phyloP scores from a whole-genome alignment of 176 grass and related monocot genomes.

The Chloris gayana region DNA sequence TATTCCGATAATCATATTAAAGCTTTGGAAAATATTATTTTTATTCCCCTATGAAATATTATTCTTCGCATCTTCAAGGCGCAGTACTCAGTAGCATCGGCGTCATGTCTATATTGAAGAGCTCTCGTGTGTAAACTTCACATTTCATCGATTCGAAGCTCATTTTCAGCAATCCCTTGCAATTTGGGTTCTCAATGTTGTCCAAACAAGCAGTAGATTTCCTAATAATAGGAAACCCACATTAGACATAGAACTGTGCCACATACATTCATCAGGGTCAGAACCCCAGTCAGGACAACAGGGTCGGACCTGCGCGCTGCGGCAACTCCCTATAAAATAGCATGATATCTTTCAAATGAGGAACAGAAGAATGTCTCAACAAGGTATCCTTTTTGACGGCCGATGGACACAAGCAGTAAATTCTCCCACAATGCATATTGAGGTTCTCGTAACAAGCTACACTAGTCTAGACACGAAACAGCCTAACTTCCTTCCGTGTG shows the following conservation, averaged over 20 bases:
- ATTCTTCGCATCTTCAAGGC: neutral
- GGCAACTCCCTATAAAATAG: no score
- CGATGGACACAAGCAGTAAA: neutral
- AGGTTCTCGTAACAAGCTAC: neutral
- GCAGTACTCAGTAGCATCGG: neutral
- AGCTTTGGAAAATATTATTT: neutral
- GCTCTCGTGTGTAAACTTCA: neutral
- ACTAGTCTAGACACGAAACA: constrained; percentile 6
- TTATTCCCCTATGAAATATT: neutral
- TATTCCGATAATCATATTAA: neutral
- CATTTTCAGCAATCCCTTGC: neutral
- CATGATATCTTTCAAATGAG: no score
- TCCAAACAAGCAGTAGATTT: neutral
- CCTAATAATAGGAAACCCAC: neutral
- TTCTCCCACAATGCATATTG: neutral
- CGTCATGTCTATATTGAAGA: neutral
- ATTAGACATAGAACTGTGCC: no score
- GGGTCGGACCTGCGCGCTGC: no score
- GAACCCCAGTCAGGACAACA: no score
- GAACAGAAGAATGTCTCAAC: neutral
- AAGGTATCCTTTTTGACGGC: neutral
- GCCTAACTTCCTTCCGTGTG: neutral
- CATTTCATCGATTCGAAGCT: neutral
- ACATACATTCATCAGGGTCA: no score
- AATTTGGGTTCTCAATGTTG: neutral